These are phyloP conservation scores for Xylariales sp. DNA, from an alignment of 2,329 filamentous ascomycete genomes.

Conservation along the genomic window DNA sequence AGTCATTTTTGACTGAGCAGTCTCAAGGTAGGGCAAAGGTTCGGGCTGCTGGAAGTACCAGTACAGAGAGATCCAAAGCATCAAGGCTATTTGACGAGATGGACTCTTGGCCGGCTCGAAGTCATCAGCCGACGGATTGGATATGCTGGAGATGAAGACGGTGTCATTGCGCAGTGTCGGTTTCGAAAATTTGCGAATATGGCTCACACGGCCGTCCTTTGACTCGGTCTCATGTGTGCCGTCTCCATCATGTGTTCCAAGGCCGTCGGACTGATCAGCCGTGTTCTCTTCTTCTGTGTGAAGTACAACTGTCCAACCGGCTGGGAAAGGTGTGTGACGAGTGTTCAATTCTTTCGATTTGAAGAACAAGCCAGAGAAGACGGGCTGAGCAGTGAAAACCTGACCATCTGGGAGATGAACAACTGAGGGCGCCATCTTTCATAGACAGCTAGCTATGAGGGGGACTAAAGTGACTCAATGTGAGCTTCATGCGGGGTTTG, in stretches of 20 bases:
- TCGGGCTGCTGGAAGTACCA: constrained; percentile 95
- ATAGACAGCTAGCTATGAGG: too few relatives aligned
- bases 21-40: constrained; percentile 61
- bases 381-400: constrained; percentile 72
- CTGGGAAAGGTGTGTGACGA: constrained; percentile 67
- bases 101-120: constrained; percentile 77
- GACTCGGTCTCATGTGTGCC: constrained; percentile 26
- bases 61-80: constrained; percentile 90
- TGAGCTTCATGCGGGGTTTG: too few relatives aligned
- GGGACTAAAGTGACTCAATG: too few relatives aligned
- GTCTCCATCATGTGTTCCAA: constrained; percentile 23
- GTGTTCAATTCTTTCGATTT: constrained; percentile 71
- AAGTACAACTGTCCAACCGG: constrained; percentile 86
- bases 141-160: constrained; percentile 88
- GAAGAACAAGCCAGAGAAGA: constrained; percentile 91
- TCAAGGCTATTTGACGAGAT: constrained; percentile 89
- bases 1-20: constrained; percentile 59
- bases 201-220: constrained; percentile 27
- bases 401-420: constrained; percentile 85
- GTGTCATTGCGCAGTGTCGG: constrained; percentile 77
- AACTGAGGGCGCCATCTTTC: constrained; percentile 30
- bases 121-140: constrained; percentile 73
- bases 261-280: constrained; percentile 12
- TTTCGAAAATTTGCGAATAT: constrained; percentile 61
- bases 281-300: constrained; percentile 54